Evolutionary conservation across 2,329 filamentous ascomycete species (phyloP), one percentile per base, ranked within the genome.

Genomic region (Penicillium sumatraense): DNA sequence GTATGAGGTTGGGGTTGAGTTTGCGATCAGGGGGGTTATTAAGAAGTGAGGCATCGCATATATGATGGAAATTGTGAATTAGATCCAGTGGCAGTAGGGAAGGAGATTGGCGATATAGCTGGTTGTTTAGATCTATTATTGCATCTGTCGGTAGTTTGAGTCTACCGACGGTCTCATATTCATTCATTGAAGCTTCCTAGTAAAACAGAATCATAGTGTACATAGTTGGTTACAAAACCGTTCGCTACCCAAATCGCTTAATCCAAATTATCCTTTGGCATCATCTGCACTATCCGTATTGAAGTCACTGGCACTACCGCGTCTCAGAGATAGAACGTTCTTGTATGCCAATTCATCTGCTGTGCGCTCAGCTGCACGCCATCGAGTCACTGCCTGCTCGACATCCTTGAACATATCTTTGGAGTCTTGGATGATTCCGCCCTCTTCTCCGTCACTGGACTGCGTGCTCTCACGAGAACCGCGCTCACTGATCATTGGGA

Each of bases 391-490:
- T 18, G 89, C 84, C 70, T 89, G 87, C 75, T 96, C 89, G 1
- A 96, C 90, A 72, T 93, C 90, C 56, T 89, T 83, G 66, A 91
- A 96, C 92, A 97, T 97, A 72, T 91, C 89, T 53, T 89, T 82
- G 1, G 93, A 92, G 68, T 96, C 91, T 56, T 90, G 88, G 27
- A 96, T 93, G 26, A 97, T 87, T 3, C 89, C 91, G 33, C 93
- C 91, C 73, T 96, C 91, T 61, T 91, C 88, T 11, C 88, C 80
- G 63, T 87, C 84, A 63, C 89, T 89, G 8, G 85, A 81, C 33
- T 85, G 77, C 1, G 80, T 70, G 52, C 68, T 71, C 56, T 68
- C 69, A 26, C 64, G 63, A 20, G 67, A 71, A 24, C 65, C 72
- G 52, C 63, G 67, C 71, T 63, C 82, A 69, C 61, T 80, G 72